phyloP scores from a whole-genome alignment of 257 asterid genomes.

The Jaltomata sinuosa region DNA sequence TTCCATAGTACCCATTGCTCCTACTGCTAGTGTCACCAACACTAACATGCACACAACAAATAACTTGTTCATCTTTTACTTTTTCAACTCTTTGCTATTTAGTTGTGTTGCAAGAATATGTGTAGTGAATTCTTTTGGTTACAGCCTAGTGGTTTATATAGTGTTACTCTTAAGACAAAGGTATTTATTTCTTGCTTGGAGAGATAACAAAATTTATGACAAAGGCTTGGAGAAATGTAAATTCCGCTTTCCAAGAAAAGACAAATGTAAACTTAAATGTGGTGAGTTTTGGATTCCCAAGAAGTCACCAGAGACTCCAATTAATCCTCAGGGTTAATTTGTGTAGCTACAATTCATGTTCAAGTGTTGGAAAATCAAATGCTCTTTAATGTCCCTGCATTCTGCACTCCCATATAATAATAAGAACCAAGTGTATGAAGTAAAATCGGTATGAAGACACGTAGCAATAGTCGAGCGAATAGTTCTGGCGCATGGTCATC shows the following conservation, averaged over 20 bases:
- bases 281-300: neutral
- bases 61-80: neutral
- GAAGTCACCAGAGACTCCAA: neutral
- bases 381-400: neutral
- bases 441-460: no score
- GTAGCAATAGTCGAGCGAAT: no score
- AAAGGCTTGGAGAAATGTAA: neutral
- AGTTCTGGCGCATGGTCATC: no score
- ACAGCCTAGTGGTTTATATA: neutral
- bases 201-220: neutral
- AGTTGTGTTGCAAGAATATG: neutral
- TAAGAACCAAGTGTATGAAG: no score
- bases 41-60: neutral
- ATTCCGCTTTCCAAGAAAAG: neutral
- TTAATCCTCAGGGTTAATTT: neutral
- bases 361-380: neutral
- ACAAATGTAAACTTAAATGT: neutral
- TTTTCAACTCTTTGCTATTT: neutral
- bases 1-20: conserved; percentile 23
- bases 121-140: neutral
- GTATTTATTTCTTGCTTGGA: neutral
- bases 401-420: neutral
- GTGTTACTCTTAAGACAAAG: neutral
- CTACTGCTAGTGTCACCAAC: neutral
- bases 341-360: neutral